phyloP scores from a whole-genome alignment of 345 rosid genomes.

The Anastatica hierochuntica region DNA sequence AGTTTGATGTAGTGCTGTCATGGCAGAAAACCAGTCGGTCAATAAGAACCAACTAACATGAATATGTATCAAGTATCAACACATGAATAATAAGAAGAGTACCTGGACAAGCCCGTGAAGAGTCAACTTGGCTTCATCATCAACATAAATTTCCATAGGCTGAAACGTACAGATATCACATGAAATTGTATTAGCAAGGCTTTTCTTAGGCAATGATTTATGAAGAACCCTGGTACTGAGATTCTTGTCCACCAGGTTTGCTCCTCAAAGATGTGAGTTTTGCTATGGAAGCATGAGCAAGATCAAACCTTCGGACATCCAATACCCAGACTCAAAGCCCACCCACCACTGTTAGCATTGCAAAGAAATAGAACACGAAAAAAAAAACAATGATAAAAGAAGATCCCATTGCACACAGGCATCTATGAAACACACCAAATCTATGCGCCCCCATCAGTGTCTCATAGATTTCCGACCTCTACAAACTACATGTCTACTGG shows the following conservation, averaged over 20 bases:
- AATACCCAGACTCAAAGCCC: not conserved
- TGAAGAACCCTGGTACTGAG: constrained; percentile 34
- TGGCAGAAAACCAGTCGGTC: not conserved
- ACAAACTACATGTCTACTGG: no score
- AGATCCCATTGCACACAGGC: not conserved
- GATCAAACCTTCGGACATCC: not conserved
- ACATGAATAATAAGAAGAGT: not conserved
- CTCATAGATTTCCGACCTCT: not conserved
- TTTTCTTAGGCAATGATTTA: no score
- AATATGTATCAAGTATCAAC: no score
- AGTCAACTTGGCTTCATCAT: constrained; percentile 96
- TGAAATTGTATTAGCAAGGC: constrained; percentile 60
- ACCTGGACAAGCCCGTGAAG: constrained; percentile 99
- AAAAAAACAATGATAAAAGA: no score
- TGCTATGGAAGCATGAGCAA: constrained; percentile 5
- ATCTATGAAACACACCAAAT: not conserved
- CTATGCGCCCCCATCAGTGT: not conserved
- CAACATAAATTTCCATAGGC: constrained; percentile 99
- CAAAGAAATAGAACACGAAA: not conserved
- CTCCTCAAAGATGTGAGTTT: constrained; percentile 30
- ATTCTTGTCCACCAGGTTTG: constrained; percentile 41
- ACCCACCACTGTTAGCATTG: not conserved
- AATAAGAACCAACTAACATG: no score
- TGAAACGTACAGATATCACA: constrained; percentile 78
- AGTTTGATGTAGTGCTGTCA: constrained; percentile 96